These are phyloP conservation scores for Apostasia shenzhenica DNA, from an alignment of 106 monocot species.

Conservation along the genomic window DNA sequence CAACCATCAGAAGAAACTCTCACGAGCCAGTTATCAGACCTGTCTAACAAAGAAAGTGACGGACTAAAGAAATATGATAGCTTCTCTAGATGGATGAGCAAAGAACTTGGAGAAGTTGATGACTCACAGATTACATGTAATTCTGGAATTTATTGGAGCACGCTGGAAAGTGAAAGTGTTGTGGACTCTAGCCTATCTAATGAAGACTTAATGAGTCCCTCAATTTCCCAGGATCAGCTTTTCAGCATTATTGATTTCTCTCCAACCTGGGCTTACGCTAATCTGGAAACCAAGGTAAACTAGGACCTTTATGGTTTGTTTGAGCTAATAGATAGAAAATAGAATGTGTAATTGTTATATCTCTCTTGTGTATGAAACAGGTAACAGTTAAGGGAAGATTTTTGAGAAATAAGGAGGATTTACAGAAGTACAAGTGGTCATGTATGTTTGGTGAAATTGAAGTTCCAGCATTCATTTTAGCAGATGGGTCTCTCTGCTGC, in stretches of 20 bases:
- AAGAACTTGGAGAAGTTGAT: constrained; percentile 79
- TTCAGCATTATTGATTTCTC: constrained; percentile 87
- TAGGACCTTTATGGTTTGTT: background rate
- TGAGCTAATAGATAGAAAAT: background rate
- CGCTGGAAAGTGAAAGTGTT: constrained; percentile 49
- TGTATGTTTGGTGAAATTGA: constrained; percentile 98
- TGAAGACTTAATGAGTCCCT: constrained; percentile 53
- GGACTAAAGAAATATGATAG: constrained; percentile 90
- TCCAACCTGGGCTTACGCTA: constrained; percentile 53
- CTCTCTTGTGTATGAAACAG: constrained; percentile 7
- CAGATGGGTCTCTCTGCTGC: constrained; percentile 65
- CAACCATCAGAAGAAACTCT: background rate
- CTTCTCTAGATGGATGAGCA: constrained; percentile 94
- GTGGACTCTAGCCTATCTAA: constrained; percentile 42
- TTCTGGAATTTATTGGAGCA: constrained; percentile 55
- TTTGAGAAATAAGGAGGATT: constrained; percentile 53
- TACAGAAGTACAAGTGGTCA: constrained; percentile 69
- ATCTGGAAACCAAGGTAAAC: constrained; percentile 46
- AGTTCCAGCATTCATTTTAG: constrained; percentile 75
- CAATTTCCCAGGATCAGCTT: constrained; percentile 78
- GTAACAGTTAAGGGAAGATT: constrained; percentile 67
- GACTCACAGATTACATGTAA: constrained; percentile 42
- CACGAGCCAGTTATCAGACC: constrained; percentile 13
- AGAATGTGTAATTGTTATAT: background rate
- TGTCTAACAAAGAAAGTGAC: constrained; percentile 39